These are phyloP conservation scores for Nevesoporus exiguus DNA, from an alignment of 768 basidiomycete genomes.

Conservation along the genomic window DNA sequence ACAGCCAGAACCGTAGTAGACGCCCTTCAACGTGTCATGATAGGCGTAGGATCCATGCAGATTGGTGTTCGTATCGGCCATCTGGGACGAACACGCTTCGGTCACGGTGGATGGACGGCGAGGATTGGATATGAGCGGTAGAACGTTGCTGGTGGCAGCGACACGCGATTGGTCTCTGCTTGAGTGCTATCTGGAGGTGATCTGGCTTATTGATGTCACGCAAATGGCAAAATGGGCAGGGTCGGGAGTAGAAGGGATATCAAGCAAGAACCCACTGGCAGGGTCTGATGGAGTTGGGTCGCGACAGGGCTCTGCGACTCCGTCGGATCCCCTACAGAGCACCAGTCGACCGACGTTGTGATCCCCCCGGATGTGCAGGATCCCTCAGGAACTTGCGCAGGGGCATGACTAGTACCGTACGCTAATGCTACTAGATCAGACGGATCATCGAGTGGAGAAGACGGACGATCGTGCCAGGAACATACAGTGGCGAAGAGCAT, in stretches of 20 bases:
- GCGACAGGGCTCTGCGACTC: background rate
- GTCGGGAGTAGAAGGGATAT: background rate
- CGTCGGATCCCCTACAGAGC: slow-evolving; percentile 17
- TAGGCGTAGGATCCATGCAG: slow-evolving; percentile 59
- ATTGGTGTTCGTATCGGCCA: slow-evolving; percentile 9
- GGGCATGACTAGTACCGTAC: no score
- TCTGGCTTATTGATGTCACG: slow-evolving; percentile 4
- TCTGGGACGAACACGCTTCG: background rate
- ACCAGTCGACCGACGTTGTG: background rate
- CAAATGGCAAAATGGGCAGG: slow-evolving; percentile 4
- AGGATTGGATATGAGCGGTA: background rate
- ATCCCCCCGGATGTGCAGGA: slow-evolving; percentile 17
- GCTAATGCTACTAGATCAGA: no score
- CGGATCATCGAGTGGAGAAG: background rate
- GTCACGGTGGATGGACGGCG: no score
- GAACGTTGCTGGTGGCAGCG: slow-evolving; percentile 2
- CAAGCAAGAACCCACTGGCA: background rate
- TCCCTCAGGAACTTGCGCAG: no score
- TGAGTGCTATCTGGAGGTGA: slow-evolving; percentile 9
- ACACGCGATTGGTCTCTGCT: background rate
- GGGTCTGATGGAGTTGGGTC: background rate
- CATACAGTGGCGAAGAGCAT: background rate
- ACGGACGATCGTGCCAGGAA: slow-evolving; percentile 6
- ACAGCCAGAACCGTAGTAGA: slow-evolving; percentile 73
- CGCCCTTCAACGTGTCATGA: slow-evolving; percentile 61